Conservation (phyloP, 805 yeast genomes). For the Myxozyma neglecta region DNA sequence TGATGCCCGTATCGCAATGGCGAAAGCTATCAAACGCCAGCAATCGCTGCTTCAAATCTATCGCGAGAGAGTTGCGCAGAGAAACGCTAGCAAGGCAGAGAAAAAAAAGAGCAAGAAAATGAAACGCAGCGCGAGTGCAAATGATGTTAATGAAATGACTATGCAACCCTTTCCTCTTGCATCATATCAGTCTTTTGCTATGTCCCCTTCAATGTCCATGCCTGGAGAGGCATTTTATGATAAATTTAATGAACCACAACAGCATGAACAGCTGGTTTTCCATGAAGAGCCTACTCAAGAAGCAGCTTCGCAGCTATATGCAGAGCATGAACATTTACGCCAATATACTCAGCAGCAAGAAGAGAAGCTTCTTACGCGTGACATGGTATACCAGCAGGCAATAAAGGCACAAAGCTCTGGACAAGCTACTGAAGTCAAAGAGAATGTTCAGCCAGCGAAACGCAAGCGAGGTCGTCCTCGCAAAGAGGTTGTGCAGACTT, state of each 20-base stretch:
- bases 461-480: conserved; percentile 25
- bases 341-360: conserved; percentile 9
- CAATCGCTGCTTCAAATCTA: conserved; percentile 8
- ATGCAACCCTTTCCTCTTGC: background rate
- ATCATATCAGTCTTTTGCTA: background rate
- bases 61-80: conserved; percentile 8
- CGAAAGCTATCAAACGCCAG: conserved; percentile 20
- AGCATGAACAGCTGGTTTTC: background rate
- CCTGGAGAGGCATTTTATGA: background rate
- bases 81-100: background rate
- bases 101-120: conserved; percentile 1
- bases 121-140: conserved; percentile 14
- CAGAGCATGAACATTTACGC: conserved; percentile 3
- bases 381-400: background rate
- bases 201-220: conserved; percentile 9
- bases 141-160: background rate
- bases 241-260: background rate
- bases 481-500: background rate
- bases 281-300: background rate
- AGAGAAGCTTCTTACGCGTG: conserved; percentile 3
- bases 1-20: conserved; percentile 30
- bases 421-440: background rate
- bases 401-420: background rate
- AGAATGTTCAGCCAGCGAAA: background rate
- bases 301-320: background rate